These are phyloP conservation scores for Penicillium coprophilum DNA, from an alignment of 495 filamentous ascomycete genomes.

Conservation along the genomic window DNA sequence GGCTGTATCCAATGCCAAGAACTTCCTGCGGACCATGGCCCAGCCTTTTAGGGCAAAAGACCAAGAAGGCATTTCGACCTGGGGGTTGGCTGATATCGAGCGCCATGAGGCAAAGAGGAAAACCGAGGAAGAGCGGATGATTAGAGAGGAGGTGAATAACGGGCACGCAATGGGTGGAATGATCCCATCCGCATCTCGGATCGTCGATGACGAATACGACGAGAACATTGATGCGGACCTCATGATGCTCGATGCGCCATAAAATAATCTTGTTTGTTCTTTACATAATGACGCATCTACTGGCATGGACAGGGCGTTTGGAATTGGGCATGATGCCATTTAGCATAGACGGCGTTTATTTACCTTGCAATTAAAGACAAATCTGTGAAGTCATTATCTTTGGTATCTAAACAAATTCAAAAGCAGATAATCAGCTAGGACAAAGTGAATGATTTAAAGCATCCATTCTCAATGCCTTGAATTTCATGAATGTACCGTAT, in stretches of 20 bases:
- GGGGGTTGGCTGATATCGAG: constrained; percentile 76
- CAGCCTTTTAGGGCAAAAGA: constrained; percentile 80
- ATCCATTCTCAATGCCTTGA: too few species aligned
- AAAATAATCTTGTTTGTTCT: constrained; percentile 14
- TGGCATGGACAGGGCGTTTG: constrained; percentile 21
- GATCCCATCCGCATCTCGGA: constrained; percentile 22
- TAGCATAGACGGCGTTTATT: constrained; percentile 29
- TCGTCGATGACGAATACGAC: constrained; percentile 53
- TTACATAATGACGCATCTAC: constrained; percentile 10
- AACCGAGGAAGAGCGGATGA: constrained; percentile 62
- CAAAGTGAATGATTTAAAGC: too few species aligned
- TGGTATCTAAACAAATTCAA: too few species aligned
- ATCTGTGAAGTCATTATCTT: not conserved
- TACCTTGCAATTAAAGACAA: not conserved
- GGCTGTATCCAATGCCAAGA: constrained; percentile 83
- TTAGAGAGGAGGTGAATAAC: constrained; percentile 29
- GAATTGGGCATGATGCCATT: constrained; percentile 15
- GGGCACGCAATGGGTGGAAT: constrained; percentile 28
- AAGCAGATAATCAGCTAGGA: too few species aligned
- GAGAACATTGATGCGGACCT: constrained; percentile 61
- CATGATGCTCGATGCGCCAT: constrained; percentile 63
- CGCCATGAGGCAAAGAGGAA: constrained; percentile 68
- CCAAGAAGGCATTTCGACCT: constrained; percentile 90
- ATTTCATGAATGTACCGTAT: too few species aligned
- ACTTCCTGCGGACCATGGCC: constrained; percentile 86